Conservation (phyloP, 2,329 filamentous ascomycete species). For the Dactylella cylindrospora region DNA sequence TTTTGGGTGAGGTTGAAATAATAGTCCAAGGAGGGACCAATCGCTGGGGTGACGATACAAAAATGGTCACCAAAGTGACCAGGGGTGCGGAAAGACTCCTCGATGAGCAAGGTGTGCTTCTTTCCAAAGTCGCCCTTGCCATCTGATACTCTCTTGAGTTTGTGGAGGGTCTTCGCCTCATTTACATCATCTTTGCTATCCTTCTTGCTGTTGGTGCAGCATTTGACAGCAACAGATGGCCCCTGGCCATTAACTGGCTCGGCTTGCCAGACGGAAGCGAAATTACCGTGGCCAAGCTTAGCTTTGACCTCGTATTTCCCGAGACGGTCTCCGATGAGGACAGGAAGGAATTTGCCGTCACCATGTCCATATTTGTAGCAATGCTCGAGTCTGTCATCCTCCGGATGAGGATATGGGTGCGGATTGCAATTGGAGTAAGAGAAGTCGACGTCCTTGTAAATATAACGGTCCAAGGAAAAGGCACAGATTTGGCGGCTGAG, state of each 20-base stretch:
- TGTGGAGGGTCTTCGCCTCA: constrained; percentile 27
- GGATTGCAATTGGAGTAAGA: constrained; percentile 29
- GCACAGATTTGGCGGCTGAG: constrained; percentile 20
- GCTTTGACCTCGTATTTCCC: constrained; percentile 35
- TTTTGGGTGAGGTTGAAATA: constrained; percentile 34
- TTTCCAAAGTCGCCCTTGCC: constrained; percentile 35
- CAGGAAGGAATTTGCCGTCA: constrained; percentile 36
- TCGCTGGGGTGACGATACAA: constrained; percentile 31
- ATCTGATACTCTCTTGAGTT: constrained; percentile 23
- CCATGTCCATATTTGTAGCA: constrained; percentile 41
- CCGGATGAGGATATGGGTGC: constrained; percentile 38
- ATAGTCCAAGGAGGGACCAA: constrained; percentile 37
- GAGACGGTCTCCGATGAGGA: constrained; percentile 32
- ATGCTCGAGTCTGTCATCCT: constrained; percentile 35
- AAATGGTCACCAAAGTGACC: constrained; percentile 39
- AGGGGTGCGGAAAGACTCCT: constrained; percentile 27
- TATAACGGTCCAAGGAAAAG: constrained; percentile 15
- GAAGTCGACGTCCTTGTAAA: constrained; percentile 27
- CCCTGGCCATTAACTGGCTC: constrained; percentile 13
- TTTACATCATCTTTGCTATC: constrained; percentile 33
- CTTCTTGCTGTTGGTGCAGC: constrained; percentile 42
- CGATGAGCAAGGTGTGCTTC: constrained; percentile 23
- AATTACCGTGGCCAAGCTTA: constrained; percentile 40
- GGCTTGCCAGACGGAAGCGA: constrained; percentile 39
- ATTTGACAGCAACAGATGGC: constrained; percentile 34